Conservation (phyloP, 192 early-diverging fungal genomes). For the Coemansia sp. region DNA sequence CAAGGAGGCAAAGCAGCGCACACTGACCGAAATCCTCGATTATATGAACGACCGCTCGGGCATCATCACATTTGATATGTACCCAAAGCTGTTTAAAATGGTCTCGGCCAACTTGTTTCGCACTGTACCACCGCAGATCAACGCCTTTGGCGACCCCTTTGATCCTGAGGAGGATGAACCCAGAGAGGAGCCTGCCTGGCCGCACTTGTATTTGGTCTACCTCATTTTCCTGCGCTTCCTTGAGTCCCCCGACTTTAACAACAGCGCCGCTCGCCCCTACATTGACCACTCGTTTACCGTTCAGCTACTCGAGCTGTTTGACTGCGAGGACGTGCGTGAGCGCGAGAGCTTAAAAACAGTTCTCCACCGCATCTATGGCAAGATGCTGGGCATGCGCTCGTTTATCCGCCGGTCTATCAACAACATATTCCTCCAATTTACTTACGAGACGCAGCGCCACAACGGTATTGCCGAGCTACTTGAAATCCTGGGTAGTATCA, state of each 20-base stretch:
- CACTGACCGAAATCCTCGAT: constrained; percentile 89
- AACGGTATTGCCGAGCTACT: constrained; percentile 98
- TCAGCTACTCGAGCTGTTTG: constrained; percentile 96
- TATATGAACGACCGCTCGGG: constrained; percentile 89
- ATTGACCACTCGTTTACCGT: constrained; percentile 89
- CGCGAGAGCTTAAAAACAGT: constrained; percentile 99
- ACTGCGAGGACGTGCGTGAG: constrained; percentile 98
- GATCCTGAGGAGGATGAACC: constrained; percentile 99
- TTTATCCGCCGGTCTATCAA: constrained; percentile 98
- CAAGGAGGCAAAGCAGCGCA: constrained; percentile 95
- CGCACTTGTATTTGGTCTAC: constrained; percentile 97
- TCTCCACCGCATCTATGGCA: constrained; percentile 97
- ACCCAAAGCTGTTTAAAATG: constrained; percentile 94
- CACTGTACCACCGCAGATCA: constrained; percentile 94
- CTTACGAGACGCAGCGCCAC: constrained; percentile 95
- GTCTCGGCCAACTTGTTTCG: constrained; percentile 95
- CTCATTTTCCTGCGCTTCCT: constrained; percentile 98
- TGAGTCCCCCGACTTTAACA: constrained; percentile 97
- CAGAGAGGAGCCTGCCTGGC: constrained; percentile 95
- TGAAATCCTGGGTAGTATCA: constrained; percentile 99
- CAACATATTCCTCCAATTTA: constrained; percentile 97
- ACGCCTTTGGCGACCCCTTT: constrained; percentile 92
- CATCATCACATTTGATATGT: constrained; percentile 85
- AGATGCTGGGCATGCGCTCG: constrained; percentile 94
- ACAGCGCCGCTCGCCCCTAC: constrained; percentile 92